phyloP scores from a whole-genome alignment of 306 rosid species.

The Comarum palustre region DNA sequence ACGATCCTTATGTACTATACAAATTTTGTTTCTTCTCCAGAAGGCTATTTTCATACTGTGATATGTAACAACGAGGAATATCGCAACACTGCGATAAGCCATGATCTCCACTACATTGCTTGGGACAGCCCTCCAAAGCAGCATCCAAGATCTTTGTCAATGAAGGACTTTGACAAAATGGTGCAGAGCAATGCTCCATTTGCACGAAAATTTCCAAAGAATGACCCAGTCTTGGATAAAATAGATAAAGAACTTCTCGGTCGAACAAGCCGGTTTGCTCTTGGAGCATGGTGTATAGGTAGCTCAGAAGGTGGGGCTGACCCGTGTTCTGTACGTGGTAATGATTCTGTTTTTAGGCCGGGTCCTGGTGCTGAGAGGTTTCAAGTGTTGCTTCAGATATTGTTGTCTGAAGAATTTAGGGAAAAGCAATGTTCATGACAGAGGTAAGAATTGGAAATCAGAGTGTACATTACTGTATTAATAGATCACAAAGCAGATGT shows the following conservation, averaged over 20 bases:
- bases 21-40: constrained; percentile 86
- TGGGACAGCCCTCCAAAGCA: constrained; percentile 99
- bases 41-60: constrained; percentile 87
- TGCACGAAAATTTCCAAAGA: constrained; percentile 79
- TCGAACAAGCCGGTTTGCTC: constrained; percentile 60
- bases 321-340: constrained; percentile 69
- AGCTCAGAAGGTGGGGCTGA: constrained; percentile 57
- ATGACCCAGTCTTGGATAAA: constrained; percentile 76
- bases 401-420: constrained; percentile 59
- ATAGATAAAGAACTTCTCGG: constrained; percentile 81
- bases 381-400: constrained; percentile 45
- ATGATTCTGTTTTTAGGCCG: constrained; percentile 62
- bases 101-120: constrained; percentile 98
- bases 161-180: constrained; percentile 79
- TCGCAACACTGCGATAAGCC: constrained; percentile 61
- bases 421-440: constrained; percentile 68
- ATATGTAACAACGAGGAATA: constrained; percentile 72
- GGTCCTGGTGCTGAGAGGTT: constrained; percentile 82
- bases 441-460: constrained; percentile 27
- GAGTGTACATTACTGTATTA: constrained; percentile 57
- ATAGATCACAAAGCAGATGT: constrained; percentile 36
- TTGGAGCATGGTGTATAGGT: constrained; percentile 87
- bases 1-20: constrained; percentile 85
- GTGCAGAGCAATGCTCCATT: constrained; percentile 80
- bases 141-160: constrained; percentile 67